These are phyloP conservation scores for Maudiozyma turicensis DNA, from an alignment of 805 yeast species.

Conservation along the genomic window DNA sequence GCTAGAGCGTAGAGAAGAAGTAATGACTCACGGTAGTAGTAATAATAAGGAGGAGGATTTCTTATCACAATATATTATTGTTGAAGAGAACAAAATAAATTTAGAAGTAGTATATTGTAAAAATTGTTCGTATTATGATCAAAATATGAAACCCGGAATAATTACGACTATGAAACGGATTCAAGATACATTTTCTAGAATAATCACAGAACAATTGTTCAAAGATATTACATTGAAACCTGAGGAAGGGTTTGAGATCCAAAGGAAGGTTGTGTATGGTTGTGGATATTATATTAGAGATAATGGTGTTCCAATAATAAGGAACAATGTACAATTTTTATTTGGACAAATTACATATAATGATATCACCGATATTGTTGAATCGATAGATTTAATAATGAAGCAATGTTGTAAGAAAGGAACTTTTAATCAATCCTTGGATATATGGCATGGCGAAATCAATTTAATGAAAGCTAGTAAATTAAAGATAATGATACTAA, in stretches of 20 bases:
- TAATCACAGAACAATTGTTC: no score
- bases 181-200: no score
- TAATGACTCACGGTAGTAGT: neutral
- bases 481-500: slow-evolving; percentile 7
- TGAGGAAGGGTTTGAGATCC: no score
- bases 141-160: neutral
- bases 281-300: slow-evolving; percentile 9
- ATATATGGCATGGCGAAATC: slow-evolving; percentile 9
- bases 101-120: slow-evolving; percentile 10
- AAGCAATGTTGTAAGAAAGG: neutral
- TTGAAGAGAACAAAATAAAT: slow-evolving; percentile 6
- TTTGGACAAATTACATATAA: neutral
- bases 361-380: neutral
- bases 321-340: no score
- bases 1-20: neutral
- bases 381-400: neutral
- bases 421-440: slow-evolving; percentile 2
- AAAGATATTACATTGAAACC: no score
- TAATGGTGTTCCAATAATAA: slow-evolving; percentile 6
- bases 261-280: neutral
- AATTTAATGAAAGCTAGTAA: slow-evolving; percentile 8
- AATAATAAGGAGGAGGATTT: neutral
- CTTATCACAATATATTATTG: neutral
- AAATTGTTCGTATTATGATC: slow-evolving; percentile 1
- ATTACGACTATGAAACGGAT: no score